These are phyloP conservation scores for Zizania palustris DNA, from an alignment of 202 grass and related monocot species.

Conservation along the genomic window DNA sequence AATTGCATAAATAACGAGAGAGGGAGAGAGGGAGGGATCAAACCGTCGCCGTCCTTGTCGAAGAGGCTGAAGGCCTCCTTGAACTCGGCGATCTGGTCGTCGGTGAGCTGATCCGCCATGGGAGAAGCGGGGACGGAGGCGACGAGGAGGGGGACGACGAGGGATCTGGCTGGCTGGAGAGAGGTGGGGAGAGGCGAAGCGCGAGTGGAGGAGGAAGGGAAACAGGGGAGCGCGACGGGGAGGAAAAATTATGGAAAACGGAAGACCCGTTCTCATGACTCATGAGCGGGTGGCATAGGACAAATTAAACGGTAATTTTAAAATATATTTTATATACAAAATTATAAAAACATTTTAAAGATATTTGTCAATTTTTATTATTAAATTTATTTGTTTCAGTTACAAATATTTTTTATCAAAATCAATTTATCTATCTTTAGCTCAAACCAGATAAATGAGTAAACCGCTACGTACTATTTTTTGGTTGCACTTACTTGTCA, in stretches of 20 bases:
- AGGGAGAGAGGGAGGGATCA: background rate
- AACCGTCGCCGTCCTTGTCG: constrained; percentile 80
- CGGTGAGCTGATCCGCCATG: constrained; percentile 57
- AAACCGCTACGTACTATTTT: too few relatives aligned
- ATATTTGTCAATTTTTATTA: too few relatives aligned
- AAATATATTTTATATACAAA: too few relatives aligned
- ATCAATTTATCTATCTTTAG: too few relatives aligned
- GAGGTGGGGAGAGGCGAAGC: constrained; percentile 22
- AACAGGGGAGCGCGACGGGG: background rate
- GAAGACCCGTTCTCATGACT: background rate
- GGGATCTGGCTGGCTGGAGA: constrained; percentile 30
- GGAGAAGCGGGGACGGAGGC: background rate
- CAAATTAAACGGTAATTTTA: too few relatives aligned
- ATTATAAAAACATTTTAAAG: too few relatives aligned
- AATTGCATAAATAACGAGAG: background rate
- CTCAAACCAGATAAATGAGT: too few relatives aligned
- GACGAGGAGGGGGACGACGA: background rate
- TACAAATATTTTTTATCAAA: too few relatives aligned
- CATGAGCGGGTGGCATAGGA: too few relatives aligned
- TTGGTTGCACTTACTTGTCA: too few relatives aligned
- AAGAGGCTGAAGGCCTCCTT: constrained; percentile 97
- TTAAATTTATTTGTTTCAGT: too few relatives aligned
- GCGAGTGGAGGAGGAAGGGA: constrained; percentile 32
- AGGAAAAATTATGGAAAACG: constrained; percentile 27
- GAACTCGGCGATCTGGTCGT: constrained; percentile 83